Conservation (phyloP, 352 stramenopile species). For the Phytophthora foliorum region DNA sequence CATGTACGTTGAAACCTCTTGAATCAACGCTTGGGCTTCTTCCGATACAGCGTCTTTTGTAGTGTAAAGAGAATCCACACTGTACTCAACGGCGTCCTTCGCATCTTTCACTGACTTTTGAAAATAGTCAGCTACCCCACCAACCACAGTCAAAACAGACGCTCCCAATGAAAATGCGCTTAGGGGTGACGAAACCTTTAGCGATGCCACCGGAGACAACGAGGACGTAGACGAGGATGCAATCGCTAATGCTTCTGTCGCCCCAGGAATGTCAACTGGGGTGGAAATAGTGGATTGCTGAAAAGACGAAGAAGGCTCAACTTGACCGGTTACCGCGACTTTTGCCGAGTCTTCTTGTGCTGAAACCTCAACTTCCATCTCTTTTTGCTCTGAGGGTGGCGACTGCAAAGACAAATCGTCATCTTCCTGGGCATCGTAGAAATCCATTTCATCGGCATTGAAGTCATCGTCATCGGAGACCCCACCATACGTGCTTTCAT, state of each 20-base stretch:
- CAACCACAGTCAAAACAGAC: constrained; percentile 72
- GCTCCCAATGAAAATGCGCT: constrained; percentile 63
- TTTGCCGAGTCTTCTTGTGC: constrained; percentile 3
- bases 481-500: constrained; percentile 46
- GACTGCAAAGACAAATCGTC: constrained; percentile 4
- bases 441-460: constrained; percentile 48
- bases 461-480: constrained; percentile 67
- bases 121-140: constrained; percentile 74
- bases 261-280: constrained; percentile 22
- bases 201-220: constrained; percentile 19
- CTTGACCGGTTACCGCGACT: neutral
- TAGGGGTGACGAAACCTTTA: constrained; percentile 43
- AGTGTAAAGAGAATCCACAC: constrained; percentile 80
- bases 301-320: neutral
- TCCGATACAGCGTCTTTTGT: constrained; percentile 75
- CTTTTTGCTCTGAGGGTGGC: constrained; percentile 14
- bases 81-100: constrained; percentile 77
- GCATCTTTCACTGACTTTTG: constrained; percentile 80
- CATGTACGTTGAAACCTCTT: constrained; percentile 72
- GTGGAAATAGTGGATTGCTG: neutral
- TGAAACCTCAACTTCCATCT: constrained; percentile 5
- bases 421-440: constrained; percentile 44
- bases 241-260: neutral
- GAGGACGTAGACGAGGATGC: constrained; percentile 23
- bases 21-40: constrained; percentile 68